Evolutionary conservation across 2,329 filamentous ascomycete genomes (phyloP).

Genomic region (Capronia coronata): DNA sequence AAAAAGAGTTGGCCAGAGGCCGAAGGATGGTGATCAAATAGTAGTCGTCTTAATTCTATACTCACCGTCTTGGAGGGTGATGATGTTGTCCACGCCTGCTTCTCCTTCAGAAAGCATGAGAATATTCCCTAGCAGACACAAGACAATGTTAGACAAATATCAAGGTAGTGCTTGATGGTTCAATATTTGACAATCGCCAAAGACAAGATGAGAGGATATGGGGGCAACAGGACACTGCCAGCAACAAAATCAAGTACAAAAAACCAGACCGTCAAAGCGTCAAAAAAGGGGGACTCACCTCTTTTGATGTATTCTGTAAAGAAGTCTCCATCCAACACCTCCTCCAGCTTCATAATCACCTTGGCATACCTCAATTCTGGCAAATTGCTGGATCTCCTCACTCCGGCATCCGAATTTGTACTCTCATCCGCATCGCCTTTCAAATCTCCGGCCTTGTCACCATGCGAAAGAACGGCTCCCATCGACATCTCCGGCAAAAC

Average conservation of each 20-base stretch:
- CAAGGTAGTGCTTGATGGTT: too few species aligned
- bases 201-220: too few species aligned
- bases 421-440: too few species aligned
- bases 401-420: conserved; percentile 49
- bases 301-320: conserved; percentile 79
- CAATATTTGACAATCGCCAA: too few species aligned
- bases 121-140: conserved; percentile 55
- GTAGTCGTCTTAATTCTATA: too few species aligned
- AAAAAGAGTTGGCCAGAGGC: not conserved
- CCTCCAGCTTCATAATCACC: conserved; percentile 65
- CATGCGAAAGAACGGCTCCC: conserved; percentile 36
- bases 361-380: conserved; percentile 52
- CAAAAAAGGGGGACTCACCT: conserved; percentile 43
- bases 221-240: too few species aligned
- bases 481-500: conserved; percentile 69
- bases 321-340: conserved; percentile 67
- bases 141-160: conserved; percentile 1
- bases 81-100: conserved; percentile 63
- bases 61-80: conserved; percentile 62
- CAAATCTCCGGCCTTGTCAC: conserved; percentile 28
- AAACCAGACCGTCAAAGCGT: not conserved
- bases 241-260: not conserved
- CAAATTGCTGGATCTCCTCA: conserved; percentile 30
- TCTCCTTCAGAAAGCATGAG: conserved; percentile 78
- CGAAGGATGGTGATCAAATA: too few species aligned